Evolutionary conservation across 176 grass and related monocot species (phyloP), one percentile per base, ranked within the genome.

Genomic region (Saccharum officinarum): DNA sequence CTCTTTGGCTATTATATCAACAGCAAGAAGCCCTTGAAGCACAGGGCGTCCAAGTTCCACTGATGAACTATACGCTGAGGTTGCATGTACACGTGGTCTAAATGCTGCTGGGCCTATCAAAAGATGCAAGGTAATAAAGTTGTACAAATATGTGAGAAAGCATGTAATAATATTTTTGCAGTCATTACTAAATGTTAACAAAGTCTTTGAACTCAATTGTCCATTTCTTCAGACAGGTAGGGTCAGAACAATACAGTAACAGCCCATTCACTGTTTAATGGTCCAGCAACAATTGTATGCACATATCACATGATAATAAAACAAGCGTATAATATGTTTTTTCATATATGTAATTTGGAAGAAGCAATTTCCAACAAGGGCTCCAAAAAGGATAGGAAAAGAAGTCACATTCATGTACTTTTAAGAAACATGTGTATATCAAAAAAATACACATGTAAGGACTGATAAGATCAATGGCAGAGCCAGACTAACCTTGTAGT

Each of bases 21-120:
- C 79, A 0, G 97, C 97, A 69, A 98, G 75, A 84, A 98, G 91
- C 64, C 91, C 97, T 92, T 94, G 93, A 59, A 98, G 85, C 72
- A 98, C 91, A 76, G 97, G 93, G 60, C 97, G 93, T 5, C 97
- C 97, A 77, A 89, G 90, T 68, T 94, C 91, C 55, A 92, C 88
- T 45, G 87, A 82, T 78, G 97, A 85, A 70, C 71, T 91, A 85
- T 98, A 98, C 18, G 85, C 77, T 63, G 88, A 87, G 73, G 91
- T 91, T 59, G 93, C 91, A 89, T 95, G 79, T 59, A 91, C 86
- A 62, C 93, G 89, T 79, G 97, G 97, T 77, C 93, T 90, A 80
- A 98, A 98, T 86, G 97, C 97, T 81, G 97, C 97, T 83, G 97
- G 91, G 70, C 89, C 97, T 98, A 77, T 49, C 84, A 88, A 89